phyloP scores from a whole-genome alignment of 805 yeast genomes.

The Barnettozyma sucrosica region DNA sequence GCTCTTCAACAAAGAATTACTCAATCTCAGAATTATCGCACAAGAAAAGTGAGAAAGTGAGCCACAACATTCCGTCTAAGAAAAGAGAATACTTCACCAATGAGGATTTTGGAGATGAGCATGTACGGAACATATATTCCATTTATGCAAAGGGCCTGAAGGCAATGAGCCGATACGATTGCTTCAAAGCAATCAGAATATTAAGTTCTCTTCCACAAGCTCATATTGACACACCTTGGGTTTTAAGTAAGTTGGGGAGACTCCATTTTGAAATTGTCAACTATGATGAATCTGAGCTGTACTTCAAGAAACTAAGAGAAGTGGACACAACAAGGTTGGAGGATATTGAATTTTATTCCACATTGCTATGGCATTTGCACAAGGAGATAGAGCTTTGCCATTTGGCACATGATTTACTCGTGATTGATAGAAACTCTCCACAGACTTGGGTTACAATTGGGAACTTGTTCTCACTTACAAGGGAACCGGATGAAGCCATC shows the following conservation, averaged over 20 bases:
- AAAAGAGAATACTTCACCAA: conserved; percentile 14
- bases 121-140: conserved; percentile 42
- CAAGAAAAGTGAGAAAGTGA: conserved; percentile 15
- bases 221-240: conserved; percentile 77
- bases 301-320: conserved; percentile 55
- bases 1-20: conserved; percentile 8
- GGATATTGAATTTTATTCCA: conserved; percentile 90
- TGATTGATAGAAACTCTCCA: conserved; percentile 57
- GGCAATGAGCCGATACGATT: conserved; percentile 61
- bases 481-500: conserved; percentile 87
- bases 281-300: conserved; percentile 67
- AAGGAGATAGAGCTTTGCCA: conserved; percentile 73
- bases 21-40: conserved; percentile 13
- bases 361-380: conserved; percentile 88
- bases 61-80: conserved; percentile 8
- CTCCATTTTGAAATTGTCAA: conserved; percentile 83
- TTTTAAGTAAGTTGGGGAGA: conserved; percentile 71
- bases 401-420: conserved; percentile 74
- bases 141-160: conserved; percentile 56
- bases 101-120: conserved; percentile 33
- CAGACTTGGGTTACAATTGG: conserved; percentile 93
- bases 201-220: conserved; percentile 57
- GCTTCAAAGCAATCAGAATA: conserved; percentile 70
- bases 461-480: conserved; percentile 72
- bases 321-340: conserved; percentile 72